Conservation (phyloP, 2,329 filamentous ascomycete genomes). For the Didymella keratinophila region DNA sequence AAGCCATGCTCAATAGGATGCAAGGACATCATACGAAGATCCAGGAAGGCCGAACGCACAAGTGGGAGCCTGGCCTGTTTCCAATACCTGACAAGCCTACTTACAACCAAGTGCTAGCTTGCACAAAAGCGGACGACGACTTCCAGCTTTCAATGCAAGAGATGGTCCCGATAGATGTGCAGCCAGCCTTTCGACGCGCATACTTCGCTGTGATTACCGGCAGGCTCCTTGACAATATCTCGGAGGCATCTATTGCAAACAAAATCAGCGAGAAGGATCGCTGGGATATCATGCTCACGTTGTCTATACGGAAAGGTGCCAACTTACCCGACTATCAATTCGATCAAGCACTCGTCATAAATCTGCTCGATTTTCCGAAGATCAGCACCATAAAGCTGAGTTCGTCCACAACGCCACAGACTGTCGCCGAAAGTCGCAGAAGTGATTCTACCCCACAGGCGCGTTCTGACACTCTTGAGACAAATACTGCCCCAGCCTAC, state of each 20-base stretch:
- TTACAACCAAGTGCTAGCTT: slow-evolving; percentile 36
- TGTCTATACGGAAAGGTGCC: slow-evolving; percentile 28
- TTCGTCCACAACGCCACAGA: neutral
- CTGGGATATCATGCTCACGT: slow-evolving; percentile 33
- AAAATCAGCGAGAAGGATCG: slow-evolving; percentile 32
- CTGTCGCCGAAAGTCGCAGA: neutral
- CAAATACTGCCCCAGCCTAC: neutral
- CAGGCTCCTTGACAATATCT: slow-evolving; percentile 34
- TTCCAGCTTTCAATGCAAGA: slow-evolving; percentile 30
- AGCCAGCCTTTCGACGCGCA: slow-evolving; percentile 32
- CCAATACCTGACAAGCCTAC: slow-evolving; percentile 38
- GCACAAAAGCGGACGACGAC: slow-evolving; percentile 27
- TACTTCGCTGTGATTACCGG: slow-evolving; percentile 37
- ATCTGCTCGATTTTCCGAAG: slow-evolving; percentile 27
- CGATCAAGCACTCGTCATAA: slow-evolving; percentile 38
- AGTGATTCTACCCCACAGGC: neutral
- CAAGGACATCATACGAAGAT: slow-evolving; percentile 23
- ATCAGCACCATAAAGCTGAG: neutral
- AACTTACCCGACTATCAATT: slow-evolving; percentile 36
- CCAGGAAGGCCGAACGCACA: slow-evolving; percentile 22
- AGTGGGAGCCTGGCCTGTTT: slow-evolving; percentile 36
- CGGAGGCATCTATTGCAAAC: slow-evolving; percentile 18
- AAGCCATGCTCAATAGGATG: slow-evolving; percentile 36
- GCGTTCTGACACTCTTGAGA: neutral
- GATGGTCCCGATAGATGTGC: slow-evolving; percentile 39